A percentile compares a stretch with the other conserved stretches of the same genome.
phyloP scores from a whole-genome alignment of 1,284 basidiomycete species.

The Puccinia horiana region DNA sequence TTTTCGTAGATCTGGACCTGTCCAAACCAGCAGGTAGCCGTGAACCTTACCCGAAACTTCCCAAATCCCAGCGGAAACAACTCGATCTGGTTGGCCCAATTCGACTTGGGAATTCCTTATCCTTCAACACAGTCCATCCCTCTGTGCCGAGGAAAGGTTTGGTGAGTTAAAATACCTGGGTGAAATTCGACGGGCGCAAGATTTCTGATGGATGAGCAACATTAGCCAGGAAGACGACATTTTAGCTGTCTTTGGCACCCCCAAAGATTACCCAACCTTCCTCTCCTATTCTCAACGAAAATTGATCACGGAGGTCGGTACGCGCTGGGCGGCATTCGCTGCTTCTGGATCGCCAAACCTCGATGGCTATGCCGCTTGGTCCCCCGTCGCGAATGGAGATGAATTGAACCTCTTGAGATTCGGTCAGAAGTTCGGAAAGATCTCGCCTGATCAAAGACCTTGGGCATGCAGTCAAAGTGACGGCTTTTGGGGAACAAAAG shows the following conservation, averaged over 20 bases:
- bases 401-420: conserved; percentile 28
- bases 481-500: conserved; percentile 34
- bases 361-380: conserved; percentile 9
- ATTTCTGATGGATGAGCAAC: not conserved
- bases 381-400: conserved; percentile 2
- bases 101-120: conserved; percentile 31
- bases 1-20: conserved; percentile 44
- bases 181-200: not conserved
- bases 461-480: conserved; percentile 32
- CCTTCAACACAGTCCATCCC: conserved; percentile 22
- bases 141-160: conserved; percentile 23
- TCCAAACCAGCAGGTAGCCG: conserved; percentile 35
- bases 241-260: conserved; percentile 67
- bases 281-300: conserved; percentile 62
- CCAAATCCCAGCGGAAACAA: not conserved
- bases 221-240: conserved; percentile 45
- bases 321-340: conserved; percentile 70
- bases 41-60: conserved; percentile 36
- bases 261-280: conserved; percentile 63
- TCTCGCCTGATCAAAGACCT: conserved; percentile 11
- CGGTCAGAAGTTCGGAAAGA: not conserved
- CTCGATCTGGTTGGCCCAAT: conserved; percentile 36
- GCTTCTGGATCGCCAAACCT: conserved; percentile 67
- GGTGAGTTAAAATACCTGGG: not conserved
- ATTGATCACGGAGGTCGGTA: conserved; percentile 68